Base-by-base conservation (phyloP, 208 protist species). In the Herpetomonas samuelpessoai region DNA sequence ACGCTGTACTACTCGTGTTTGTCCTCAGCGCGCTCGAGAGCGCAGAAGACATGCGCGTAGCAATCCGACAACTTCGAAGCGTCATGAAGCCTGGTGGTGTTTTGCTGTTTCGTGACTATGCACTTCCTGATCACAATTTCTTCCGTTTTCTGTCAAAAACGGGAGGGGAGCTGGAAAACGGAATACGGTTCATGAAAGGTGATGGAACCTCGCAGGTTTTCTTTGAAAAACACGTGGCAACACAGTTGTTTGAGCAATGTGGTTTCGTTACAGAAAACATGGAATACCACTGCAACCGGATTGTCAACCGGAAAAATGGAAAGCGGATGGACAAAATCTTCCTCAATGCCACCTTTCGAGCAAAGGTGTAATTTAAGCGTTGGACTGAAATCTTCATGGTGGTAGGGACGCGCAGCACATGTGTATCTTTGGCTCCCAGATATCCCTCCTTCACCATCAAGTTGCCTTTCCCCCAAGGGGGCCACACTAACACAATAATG, bases 291-390 rank as follows among this genome's bases (percentile, higher is more conserved):
- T 95, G 88, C 53, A 95, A 92, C 50, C 63, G 83, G 9, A 80
- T 92, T 19, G 69, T 77, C 26, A 95, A 95, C 63, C 67, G 88
- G 10, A 95, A 95, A 53, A 92, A 87, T 52, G 74, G 76, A 14
- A 90, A 85, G 28, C 59, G 48, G 49, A 95, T 95, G 85, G 77
- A 91, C 57, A 95, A 95, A 46, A 72, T 95, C 21, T 95, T 95
- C 62, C 68, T 95, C 29, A 95, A 95, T 51, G 82, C 71, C 25
- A 71, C 58, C 14, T 95, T 95, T 73, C 44, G 56, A n/a, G n/a
- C n/a, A n/a, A n/a, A n/a, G n/a, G n/a, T n/a, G n/a, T n/a, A n/a
- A n/a, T n/a, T n/a, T n/a, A n/a, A n/a, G n/a, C n/a, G n/a, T n/a
- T n/a, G n/a, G n/a, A n/a, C n/a, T n/a, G n/a, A n/a, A n/a, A n/a